Conservation (phyloP, 176 grass and related monocot species). For the Triticum timopheevii region DNA sequence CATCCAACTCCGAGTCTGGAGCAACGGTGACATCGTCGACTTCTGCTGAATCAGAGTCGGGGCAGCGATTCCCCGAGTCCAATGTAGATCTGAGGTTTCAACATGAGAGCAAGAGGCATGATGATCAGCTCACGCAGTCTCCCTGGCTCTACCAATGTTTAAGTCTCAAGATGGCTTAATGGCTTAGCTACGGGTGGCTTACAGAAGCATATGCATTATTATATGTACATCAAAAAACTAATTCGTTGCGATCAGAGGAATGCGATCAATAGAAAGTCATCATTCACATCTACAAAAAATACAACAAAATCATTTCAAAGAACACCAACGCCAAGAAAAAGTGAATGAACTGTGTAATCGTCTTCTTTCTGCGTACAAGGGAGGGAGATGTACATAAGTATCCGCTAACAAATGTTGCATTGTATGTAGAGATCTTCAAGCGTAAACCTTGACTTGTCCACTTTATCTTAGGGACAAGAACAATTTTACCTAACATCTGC, state of each 20-base stretch:
- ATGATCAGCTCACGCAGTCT: conserved; percentile 53
- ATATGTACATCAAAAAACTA: conserved; percentile 35
- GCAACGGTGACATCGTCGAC: conserved; percentile 46
- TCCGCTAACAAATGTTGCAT: background rate
- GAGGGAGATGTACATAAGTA: conserved; percentile 8
- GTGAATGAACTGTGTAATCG: background rate
- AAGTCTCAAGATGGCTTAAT: conserved; percentile 64
- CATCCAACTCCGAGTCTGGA: conserved; percentile 51
- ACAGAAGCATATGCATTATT: conserved; percentile 29
- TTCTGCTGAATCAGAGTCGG: conserved; percentile 44
- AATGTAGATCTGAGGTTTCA: conserved; percentile 48
- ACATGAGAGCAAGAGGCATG: conserved; percentile 59
- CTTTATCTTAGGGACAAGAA: conserved; percentile 1
- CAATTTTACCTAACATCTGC: conserved; percentile 16
- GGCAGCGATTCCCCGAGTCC: background rate
- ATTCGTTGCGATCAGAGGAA: conserved; percentile 18
- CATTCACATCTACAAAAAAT: background rate
- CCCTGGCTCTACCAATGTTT: conserved; percentile 70
- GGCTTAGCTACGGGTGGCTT: conserved; percentile 14
- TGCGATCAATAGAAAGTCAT: background rate
- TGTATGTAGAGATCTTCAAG: conserved; percentile 4
- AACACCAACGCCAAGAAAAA: background rate
- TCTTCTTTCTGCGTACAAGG: background rate
- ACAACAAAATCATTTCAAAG: background rate
- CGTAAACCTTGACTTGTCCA: conserved; percentile 6